These are phyloP conservation scores for Arachis monticola DNA, from an alignment of 331 rosid species.

Conservation along the genomic window DNA sequence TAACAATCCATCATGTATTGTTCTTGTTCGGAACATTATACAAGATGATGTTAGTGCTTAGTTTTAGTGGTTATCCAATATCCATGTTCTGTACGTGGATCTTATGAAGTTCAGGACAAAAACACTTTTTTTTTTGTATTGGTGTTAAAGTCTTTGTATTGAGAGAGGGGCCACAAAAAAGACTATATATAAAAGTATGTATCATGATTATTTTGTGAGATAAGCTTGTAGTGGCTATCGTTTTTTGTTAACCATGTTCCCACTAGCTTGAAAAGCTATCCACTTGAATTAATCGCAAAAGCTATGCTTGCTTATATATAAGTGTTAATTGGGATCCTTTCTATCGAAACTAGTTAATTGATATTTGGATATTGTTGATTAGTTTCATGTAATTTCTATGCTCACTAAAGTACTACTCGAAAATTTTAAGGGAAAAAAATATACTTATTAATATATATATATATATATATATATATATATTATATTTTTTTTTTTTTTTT, in stretches of 20 bases:
- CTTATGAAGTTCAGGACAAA: constrained; percentile 13
- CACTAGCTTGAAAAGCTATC: background rate
- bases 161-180: background rate
- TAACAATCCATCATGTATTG: constrained; percentile 20
- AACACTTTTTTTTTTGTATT: background rate
- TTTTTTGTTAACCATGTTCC: constrained; percentile 10
- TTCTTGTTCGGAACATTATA: constrained; percentile 15
- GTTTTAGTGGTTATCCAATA: constrained; percentile 3
- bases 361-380: too few relatives aligned
- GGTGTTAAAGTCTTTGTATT: background rate
- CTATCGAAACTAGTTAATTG: too few relatives aligned
- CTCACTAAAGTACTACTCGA: too few relatives aligned
- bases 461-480: too few relatives aligned
- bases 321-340: too few relatives aligned
- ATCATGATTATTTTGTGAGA: background rate
- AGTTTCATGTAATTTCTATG: too few relatives aligned
- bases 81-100: background rate
- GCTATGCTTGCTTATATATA: background rate
- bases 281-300: background rate
- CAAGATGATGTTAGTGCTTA: too few relatives aligned
- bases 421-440: too few relatives aligned
- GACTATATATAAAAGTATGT: background rate
- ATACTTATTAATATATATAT: too few relatives aligned
- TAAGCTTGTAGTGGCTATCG: background rate
- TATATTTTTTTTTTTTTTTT: too few relatives aligned